Evolutionary conservation across 805 yeast species (phyloP).

Genomic region (Ogataea populi-albae): DNA sequence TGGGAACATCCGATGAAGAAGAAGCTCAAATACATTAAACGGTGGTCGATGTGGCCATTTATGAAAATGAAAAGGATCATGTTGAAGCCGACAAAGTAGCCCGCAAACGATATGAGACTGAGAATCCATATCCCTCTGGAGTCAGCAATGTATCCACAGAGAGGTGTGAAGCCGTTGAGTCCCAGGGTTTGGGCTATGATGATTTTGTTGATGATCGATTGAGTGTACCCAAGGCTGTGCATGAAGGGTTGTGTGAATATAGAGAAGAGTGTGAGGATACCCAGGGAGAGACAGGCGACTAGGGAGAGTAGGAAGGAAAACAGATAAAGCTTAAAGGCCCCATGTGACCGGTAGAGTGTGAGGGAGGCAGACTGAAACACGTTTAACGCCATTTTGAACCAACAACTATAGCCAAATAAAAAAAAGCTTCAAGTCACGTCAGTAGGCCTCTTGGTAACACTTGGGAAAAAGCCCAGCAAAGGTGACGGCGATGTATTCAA

Average conservation of each 20-base stretch:
- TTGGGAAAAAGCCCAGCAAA: too few relatives aligned
- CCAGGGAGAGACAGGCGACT: constrained; percentile 29
- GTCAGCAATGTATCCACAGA: constrained; percentile 80
- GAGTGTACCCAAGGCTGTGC: constrained; percentile 53
- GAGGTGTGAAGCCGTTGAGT: constrained; percentile 77
- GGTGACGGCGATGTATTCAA: too few relatives aligned
- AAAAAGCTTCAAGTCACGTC: too few relatives aligned
- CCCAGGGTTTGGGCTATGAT: constrained; percentile 77
- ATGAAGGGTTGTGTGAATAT: constrained; percentile 72
- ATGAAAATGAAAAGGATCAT: constrained; percentile 40
- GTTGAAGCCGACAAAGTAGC: constrained; percentile 66
- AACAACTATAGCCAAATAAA: not conserved
- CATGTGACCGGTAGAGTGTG: constrained; percentile 11
- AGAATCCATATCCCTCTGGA: constrained; percentile 72
- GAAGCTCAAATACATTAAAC: constrained; percentile 47
- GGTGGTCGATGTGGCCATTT: constrained; percentile 28
- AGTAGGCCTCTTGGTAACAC: too few relatives aligned
- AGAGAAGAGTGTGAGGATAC: constrained; percentile 39
- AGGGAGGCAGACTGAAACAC: constrained; percentile 2
- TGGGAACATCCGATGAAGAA: constrained; percentile 67
- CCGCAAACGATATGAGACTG: constrained; percentile 55
- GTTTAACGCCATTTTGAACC: constrained; percentile 1
- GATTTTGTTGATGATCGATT: constrained; percentile 63
- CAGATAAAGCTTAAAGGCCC: constrained; percentile 21
- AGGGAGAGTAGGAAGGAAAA: constrained; percentile 28